phyloP scores from a whole-genome alignment of 176 grass and related monocot genomes.

The Rhynchospora pubera region DNA sequence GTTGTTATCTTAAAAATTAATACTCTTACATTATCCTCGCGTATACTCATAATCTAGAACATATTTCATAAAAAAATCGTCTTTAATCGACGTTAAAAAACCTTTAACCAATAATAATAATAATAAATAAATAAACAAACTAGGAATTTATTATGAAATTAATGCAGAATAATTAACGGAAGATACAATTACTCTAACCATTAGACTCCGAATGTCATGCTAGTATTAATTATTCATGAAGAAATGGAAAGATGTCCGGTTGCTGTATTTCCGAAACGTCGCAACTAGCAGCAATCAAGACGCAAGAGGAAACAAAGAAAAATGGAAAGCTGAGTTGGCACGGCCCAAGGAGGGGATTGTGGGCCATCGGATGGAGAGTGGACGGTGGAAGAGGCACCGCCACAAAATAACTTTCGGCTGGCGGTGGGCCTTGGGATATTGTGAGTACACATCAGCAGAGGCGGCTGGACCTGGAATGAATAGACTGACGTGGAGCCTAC shows the following conservation, averaged over 20 bases:
- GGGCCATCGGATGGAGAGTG: not conserved
- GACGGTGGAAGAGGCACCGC: slow-evolving; percentile 13
- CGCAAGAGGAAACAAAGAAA: not conserved
- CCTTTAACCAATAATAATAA: not conserved
- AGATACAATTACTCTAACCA: not conserved
- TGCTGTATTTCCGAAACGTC: not conserved
- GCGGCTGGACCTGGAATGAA: slow-evolving; percentile 6
- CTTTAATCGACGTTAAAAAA: not conserved
- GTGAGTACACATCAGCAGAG: slow-evolving; percentile 22
- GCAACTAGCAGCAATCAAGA: not conserved
- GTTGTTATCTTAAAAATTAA: not conserved
- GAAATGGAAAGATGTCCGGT: not conserved
- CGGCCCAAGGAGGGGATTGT: not conserved
- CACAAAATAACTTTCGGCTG: slow-evolving; percentile 35
- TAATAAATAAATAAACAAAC: not conserved
- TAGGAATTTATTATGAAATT: not conserved
- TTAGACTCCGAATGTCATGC: not conserved
- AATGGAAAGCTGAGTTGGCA: not conserved
- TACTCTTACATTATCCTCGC: not conserved
- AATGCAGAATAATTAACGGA: not conserved
- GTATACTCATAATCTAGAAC: not conserved
- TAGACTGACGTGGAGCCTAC: not conserved
- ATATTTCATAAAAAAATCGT: not conserved
- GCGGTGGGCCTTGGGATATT: not conserved
- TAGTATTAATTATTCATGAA: not conserved